These are phyloP conservation scores for Arachnopeziza araneosa DNA, from an alignment of 2,329 filamentous ascomycete genomes.

Conservation along the genomic window DNA sequence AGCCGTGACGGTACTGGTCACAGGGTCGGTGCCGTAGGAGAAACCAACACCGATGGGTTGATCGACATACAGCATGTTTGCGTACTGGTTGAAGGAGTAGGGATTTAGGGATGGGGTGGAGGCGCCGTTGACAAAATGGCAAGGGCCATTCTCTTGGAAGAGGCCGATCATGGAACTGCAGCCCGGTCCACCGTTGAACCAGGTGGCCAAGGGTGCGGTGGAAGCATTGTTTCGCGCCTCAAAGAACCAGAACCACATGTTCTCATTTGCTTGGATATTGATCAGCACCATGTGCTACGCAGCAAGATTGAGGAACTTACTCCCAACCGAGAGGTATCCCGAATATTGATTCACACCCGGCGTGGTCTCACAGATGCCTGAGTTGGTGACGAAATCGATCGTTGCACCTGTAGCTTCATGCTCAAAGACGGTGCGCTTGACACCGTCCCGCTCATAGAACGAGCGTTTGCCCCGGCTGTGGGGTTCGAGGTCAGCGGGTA, in stretches of 20 bases:
- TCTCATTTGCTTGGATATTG: conserved; percentile 16
- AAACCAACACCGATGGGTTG: conserved; percentile 37
- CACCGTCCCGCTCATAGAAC: conserved; percentile 31
- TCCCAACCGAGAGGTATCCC: conserved; percentile 44
- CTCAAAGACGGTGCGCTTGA: conserved; percentile 42
- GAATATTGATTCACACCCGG: conserved; percentile 45
- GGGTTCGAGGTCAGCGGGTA: neutral
- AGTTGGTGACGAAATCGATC: conserved; percentile 45
- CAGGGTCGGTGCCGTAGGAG: conserved; percentile 38
- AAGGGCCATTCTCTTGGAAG: conserved; percentile 46
- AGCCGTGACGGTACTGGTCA: conserved; percentile 40
- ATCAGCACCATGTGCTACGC: conserved; percentile 25
- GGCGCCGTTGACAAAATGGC: conserved; percentile 35
- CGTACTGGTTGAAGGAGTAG: conserved; percentile 35
- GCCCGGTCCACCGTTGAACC: conserved; percentile 44
- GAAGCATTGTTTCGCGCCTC: conserved; percentile 47
- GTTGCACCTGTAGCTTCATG: conserved; percentile 41
- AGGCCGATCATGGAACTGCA: conserved; percentile 54
- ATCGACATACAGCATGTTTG: conserved; percentile 37
- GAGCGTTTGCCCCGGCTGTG: conserved; percentile 27
- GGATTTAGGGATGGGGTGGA: conserved; percentile 37
- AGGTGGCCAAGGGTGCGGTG: conserved; percentile 38
- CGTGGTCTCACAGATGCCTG: conserved; percentile 46
- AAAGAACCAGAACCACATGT: conserved; percentile 46
- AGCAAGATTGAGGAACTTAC: neutral